A percentile compares a stretch with the other conserved stretches of the same genome.
These are phyloP conservation scores for Boletus patriciae DNA, from an alignment of 768 basidiomycete genomes.

Conservation along the genomic window DNA sequence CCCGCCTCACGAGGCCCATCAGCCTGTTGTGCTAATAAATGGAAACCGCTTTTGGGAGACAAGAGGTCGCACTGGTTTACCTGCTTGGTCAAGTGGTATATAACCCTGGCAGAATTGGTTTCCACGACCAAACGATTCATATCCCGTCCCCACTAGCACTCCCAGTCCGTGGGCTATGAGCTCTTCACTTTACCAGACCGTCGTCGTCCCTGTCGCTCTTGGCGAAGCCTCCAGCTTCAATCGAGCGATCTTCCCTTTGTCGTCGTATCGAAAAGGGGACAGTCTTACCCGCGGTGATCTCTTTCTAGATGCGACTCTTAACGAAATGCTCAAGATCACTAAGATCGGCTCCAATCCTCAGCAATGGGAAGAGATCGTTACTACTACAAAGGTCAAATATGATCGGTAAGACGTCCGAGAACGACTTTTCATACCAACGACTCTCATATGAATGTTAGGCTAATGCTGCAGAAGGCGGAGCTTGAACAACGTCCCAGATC, in stretches of 20 bases:
- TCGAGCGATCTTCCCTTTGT: constrained; percentile 7
- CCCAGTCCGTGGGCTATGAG: neutral
- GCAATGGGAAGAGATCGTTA: neutral
- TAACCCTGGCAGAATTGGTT: neutral
- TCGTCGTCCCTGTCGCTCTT: constrained; percentile 8
- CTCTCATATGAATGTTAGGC: neutral
- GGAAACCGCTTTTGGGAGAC: neutral
- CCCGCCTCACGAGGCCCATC: too few species aligned
- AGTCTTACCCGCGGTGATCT: neutral
- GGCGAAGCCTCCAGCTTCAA: constrained; percentile 6
- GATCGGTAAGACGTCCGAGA: neutral
- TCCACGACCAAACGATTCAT: neutral
- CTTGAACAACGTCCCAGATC: constrained; percentile 2
- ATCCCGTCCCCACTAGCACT: neutral
- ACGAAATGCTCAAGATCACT: too few species aligned
- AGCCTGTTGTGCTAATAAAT: neutral
- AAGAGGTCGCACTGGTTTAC: neutral
- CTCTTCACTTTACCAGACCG: neutral
- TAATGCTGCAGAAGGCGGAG: neutral
- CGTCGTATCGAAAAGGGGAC: neutral
- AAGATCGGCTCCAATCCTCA: too few species aligned
- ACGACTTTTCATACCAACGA: neutral
- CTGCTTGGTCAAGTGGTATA: neutral
- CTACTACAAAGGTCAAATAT: neutral
- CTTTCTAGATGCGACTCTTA: constrained; percentile 9